Evolutionary conservation across 2,329 filamentous ascomycete genomes (phyloP).

Genomic region (Fusarium subglutinans): DNA sequence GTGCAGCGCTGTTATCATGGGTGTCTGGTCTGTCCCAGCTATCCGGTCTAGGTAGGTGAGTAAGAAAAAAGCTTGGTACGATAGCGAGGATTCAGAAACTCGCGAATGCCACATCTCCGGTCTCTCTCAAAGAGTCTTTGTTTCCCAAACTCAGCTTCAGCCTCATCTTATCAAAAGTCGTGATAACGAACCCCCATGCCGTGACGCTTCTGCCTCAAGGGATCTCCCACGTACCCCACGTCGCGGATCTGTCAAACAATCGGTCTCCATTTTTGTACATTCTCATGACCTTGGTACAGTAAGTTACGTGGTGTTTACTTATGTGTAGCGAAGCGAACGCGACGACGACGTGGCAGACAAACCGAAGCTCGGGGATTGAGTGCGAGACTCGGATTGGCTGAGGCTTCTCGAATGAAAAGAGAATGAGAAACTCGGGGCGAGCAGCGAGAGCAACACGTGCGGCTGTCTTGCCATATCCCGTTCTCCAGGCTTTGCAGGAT

Average conservation of each 20-base stretch:
- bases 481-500: conserved; percentile 3
- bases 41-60: conserved; percentile 17
- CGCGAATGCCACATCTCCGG: conserved; percentile 6
- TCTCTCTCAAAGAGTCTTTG: neutral
- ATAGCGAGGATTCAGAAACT: neutral
- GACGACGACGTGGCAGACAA: conserved; percentile 4
- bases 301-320: conserved; percentile 8
- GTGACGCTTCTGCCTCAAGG: neutral
- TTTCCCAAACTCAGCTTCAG: conserved; percentile 4
- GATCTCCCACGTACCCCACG: conserved; percentile 31
- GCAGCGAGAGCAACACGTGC: conserved; percentile 13
- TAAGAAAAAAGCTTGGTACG: conserved; percentile 4
- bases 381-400: neutral
- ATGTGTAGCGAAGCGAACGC: neutral
- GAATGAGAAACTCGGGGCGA: neutral
- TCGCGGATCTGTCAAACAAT: conserved; percentile 6
- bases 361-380: neutral
- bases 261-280: conserved; percentile 18
- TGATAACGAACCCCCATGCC: conserved; percentile 15
- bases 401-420: conserved; percentile 15
- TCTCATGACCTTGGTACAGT: conserved; percentile 3
- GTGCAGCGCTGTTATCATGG: conserved; percentile 23
- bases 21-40: conserved; percentile 13
- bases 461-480: conserved; percentile 2
- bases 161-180: conserved; percentile 7